These are phyloP conservation scores for Suillus clintonianus DNA, from an alignment of 768 basidiomycete genomes.

Conservation along the genomic window DNA sequence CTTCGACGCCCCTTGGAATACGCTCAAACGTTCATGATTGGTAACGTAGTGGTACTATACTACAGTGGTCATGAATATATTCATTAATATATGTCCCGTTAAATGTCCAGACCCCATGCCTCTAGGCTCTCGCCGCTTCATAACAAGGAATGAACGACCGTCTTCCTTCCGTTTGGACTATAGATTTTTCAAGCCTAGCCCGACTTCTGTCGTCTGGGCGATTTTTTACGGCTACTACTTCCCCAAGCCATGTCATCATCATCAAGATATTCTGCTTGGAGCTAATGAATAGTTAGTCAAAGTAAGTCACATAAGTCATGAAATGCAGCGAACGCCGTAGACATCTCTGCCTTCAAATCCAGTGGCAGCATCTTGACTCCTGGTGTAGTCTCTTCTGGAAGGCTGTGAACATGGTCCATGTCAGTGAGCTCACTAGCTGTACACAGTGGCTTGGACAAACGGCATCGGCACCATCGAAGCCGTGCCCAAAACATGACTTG, in stretches of 20 bases:
- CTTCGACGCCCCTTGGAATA: neutral
- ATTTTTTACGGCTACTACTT: constrained; percentile 8
- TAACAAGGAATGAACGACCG: neutral
- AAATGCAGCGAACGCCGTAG: constrained; percentile 18
- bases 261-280: constrained; percentile 26
- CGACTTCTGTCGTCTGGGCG: neutral
- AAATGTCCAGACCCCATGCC: neutral
- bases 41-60: neutral
- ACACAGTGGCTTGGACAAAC: constrained; percentile 12
- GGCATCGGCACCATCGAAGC: constrained; percentile 9
- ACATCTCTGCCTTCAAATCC: constrained; percentile 20
- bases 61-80: neutral
- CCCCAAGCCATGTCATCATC: constrained; percentile 32
- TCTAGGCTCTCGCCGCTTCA: neutral
- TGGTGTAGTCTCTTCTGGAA: constrained; percentile 17
- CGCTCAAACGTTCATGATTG: neutral
- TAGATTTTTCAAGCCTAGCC: neutral
- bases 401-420: constrained; percentile 5
- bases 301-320: neutral
- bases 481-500: constrained; percentile 24
- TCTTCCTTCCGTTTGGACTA: neutral
- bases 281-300: constrained; percentile 9
- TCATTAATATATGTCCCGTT: neutral
- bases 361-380: constrained; percentile 11
- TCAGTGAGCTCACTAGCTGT: neutral